Evolutionary conservation across 169 alveolate species (phyloP).

Genomic region (Plasmodium chabaudi): DNA sequence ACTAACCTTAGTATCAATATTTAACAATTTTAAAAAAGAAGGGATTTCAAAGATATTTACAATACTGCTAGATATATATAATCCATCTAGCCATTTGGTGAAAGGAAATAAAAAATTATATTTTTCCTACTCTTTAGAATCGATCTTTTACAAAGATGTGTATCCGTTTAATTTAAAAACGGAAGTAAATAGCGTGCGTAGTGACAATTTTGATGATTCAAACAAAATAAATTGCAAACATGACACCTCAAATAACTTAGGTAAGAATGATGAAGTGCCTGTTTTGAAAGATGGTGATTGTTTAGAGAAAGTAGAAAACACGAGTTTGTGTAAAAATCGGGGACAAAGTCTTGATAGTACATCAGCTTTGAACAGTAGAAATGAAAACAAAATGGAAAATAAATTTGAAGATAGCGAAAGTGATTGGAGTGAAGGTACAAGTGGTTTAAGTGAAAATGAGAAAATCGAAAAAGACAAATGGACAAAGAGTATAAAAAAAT

Average conservation of each 20-base stretch:
- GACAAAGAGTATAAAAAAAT: conserved; percentile 20
- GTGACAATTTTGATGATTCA: no score
- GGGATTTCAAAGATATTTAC: conserved; percentile 56
- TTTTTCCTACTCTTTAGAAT: background rate
- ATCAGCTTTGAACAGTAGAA: background rate
- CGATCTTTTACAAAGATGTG: conserved; percentile 19
- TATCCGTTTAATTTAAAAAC: conserved; percentile 21
- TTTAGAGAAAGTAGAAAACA: no score
- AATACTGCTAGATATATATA: conserved; percentile 29
- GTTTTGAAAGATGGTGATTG: no score
- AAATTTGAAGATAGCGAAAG: background rate
- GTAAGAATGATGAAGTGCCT: background rate
- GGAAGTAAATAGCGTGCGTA: background rate
- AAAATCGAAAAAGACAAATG: background rate
- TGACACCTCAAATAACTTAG: background rate
- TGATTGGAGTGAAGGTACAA: background rate
- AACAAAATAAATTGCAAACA: background rate
- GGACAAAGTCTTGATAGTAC: no score
- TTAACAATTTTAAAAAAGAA: conserved; percentile 38
- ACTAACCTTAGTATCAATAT: conserved; percentile 18
- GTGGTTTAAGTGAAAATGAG: conserved; percentile 18
- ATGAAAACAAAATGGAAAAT: background rate
- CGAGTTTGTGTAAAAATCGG: no score
- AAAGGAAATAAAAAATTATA: conserved; percentile 21
- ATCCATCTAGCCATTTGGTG: conserved; percentile 9